phyloP scores from a whole-genome alignment of 495 filamentous ascomycete species.

The Darksidea phi region DNA sequence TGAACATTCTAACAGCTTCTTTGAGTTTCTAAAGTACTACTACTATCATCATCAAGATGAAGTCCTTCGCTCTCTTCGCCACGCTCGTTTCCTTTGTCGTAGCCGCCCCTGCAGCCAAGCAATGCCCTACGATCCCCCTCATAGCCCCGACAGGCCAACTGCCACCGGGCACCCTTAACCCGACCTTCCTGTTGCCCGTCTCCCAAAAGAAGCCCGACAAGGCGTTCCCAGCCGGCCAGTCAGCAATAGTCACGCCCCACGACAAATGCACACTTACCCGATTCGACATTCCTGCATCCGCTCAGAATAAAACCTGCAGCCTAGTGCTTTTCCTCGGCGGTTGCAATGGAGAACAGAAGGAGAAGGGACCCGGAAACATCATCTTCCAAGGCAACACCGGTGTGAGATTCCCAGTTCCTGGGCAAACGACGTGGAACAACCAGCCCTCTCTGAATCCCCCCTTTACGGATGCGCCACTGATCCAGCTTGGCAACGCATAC shows the following conservation, averaged over 20 bases:
- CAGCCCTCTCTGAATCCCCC: constrained; percentile 2
- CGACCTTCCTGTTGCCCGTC: constrained; percentile 7
- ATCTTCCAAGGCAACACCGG: constrained; percentile 9
- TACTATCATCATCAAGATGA: constrained; percentile 15
- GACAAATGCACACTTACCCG: constrained; percentile 12
- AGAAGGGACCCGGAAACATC: constrained; percentile 12
- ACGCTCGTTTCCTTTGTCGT: not conserved
- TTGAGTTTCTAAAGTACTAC: no score
- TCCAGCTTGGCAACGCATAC: constrained; percentile 13
- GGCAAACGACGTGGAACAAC: constrained; percentile 7
- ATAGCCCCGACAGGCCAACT: constrained; percentile 6
- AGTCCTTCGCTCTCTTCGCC: constrained; percentile 12
- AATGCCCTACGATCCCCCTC: constrained; percentile 1
- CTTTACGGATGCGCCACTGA: constrained; percentile 4
- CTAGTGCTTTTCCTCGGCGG: constrained; percentile 4
- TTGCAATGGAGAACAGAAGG: not conserved
- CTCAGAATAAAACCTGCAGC: constrained; percentile 8
- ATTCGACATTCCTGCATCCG: constrained; percentile 13
- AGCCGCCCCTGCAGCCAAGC: not conserved
- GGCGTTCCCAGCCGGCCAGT: constrained; percentile 1
- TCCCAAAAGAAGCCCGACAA: constrained; percentile 11
- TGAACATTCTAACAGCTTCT: no score
- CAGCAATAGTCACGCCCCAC: constrained; percentile 1
- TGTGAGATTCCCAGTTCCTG: constrained; percentile 3
- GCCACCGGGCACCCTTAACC: constrained; percentile 5